Evolutionary conservation across 2,329 filamentous ascomycete genomes (phyloP).

Genomic region (Huntiella omanensis): DNA sequence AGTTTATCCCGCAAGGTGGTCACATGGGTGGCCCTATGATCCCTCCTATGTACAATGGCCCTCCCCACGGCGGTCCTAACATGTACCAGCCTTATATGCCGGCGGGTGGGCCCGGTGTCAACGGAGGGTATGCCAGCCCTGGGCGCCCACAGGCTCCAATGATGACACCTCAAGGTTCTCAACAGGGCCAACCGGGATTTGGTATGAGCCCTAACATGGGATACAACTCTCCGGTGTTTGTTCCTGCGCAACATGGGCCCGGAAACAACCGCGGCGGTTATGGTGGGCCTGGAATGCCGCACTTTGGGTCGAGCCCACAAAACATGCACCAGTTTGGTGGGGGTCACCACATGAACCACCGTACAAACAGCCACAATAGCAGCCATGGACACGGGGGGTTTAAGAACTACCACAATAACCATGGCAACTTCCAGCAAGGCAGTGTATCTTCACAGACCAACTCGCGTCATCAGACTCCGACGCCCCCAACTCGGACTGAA

Average conservation of each 20-base stretch:
- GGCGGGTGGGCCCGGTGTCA: slow-evolving; percentile 33
- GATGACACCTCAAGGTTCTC: slow-evolving; percentile 90
- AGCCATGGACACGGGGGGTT: not conserved
- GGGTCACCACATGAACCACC: slow-evolving; percentile 10
- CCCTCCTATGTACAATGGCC: slow-evolving; percentile 61
- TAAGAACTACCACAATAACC: slow-evolving; percentile 10
- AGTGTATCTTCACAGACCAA: slow-evolving; percentile 4
- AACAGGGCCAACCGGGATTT: slow-evolving; percentile 67
- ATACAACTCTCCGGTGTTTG: slow-evolving; percentile 56
- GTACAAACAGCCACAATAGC: slow-evolving; percentile 9
- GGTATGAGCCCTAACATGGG: slow-evolving; percentile 59
- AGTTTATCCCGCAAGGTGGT: slow-evolving; percentile 49
- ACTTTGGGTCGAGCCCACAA: slow-evolving; percentile 47
- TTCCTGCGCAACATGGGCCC: slow-evolving; percentile 46
- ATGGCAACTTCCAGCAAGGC: not conserved
- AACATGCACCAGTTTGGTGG: slow-evolving; percentile 43
- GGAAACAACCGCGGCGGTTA: slow-evolving; percentile 38
- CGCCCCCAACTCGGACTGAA: slow-evolving; percentile 7
- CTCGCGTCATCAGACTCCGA: slow-evolving; percentile 8
- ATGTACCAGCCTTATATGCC: slow-evolving; percentile 55
- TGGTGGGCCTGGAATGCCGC: slow-evolving; percentile 37
- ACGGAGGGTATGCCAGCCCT: slow-evolving; percentile 63
- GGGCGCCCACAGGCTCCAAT: slow-evolving; percentile 60
- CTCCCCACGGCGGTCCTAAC: slow-evolving; percentile 38
- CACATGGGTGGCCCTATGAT: slow-evolving; percentile 68